phyloP scores from a whole-genome alignment of 805 yeast genomes.

The Blastobotrys robertii region DNA sequence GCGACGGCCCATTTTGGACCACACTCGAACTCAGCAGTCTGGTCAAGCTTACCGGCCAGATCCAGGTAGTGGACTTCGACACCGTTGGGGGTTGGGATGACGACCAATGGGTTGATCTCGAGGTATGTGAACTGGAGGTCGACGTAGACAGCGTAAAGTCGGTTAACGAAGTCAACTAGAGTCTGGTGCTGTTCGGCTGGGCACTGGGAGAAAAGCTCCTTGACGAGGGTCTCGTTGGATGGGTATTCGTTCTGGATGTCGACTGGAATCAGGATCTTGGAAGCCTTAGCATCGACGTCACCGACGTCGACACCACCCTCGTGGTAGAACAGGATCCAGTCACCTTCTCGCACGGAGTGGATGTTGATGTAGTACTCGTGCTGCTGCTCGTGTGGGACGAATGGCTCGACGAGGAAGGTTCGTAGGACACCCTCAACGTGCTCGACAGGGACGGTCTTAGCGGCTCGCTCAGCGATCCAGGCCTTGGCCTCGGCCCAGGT shows the following conservation, averaged over 20 bases:
- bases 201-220: constrained; percentile 29
- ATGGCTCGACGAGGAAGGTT: constrained; percentile 38
- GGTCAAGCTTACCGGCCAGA: constrained; percentile 39
- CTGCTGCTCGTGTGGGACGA: constrained; percentile 37
- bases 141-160: constrained; percentile 38
- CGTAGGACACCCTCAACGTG: constrained; percentile 31
- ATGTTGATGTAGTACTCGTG: constrained; percentile 39
- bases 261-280: constrained; percentile 34
- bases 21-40: constrained; percentile 40
- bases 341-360: constrained; percentile 39
- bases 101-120: constrained; percentile 39
- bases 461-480: constrained; percentile 37
- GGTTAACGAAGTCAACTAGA: constrained; percentile 35
- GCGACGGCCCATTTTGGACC: constrained; percentile 42
- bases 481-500: constrained; percentile 35
- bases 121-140: constrained; percentile 38
- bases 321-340: constrained; percentile 38
- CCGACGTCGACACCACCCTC: constrained; percentile 42
- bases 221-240: constrained; percentile 27
- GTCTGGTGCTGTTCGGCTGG: constrained; percentile 33
- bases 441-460: constrained; percentile 32
- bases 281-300: constrained; percentile 38
- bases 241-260: constrained; percentile 34
- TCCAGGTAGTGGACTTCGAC: constrained; percentile 38
- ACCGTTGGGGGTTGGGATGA: constrained; percentile 30